Percentiles rank a stretch among this genome's conserved stretches.
Evolutionary conservation across 805 yeast species (phyloP).

Genomic region (Dipodascopsis tothii): DNA sequence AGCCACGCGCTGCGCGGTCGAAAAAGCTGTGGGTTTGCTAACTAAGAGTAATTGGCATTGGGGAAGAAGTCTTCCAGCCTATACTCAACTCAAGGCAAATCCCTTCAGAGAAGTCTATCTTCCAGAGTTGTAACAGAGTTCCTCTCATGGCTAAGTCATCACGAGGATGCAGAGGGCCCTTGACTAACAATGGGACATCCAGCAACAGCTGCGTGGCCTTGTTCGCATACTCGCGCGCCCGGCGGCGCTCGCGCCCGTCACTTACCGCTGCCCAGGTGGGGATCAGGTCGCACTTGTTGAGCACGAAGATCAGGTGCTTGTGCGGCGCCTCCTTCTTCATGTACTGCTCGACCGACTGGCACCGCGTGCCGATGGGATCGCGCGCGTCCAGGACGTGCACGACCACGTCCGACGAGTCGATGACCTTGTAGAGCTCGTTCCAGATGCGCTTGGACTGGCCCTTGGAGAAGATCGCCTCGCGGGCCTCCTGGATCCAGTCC

Average conservation of each 20-base stretch:
- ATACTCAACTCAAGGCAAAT: conserved; percentile 80
- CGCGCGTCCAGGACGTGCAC: conserved; percentile 95
- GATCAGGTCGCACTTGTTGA: conserved; percentile 95
- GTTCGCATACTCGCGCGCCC: no score
- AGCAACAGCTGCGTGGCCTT: not conserved
- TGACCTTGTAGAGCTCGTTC: conserved; percentile 95
- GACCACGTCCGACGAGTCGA: conserved; percentile 95
- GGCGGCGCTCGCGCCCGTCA: conserved; percentile 35
- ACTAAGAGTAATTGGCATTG: conserved; percentile 60
- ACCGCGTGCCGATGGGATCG: conserved; percentile 94
- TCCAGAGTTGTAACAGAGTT: conserved; percentile 98
- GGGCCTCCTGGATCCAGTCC: conserved; percentile 83
- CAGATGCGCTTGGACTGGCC: conserved; percentile 98
- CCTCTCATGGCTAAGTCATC: conserved; percentile 39
- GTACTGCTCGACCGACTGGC: conserved; percentile 86
- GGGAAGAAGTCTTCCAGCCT: conserved; percentile 26
- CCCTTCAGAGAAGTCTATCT: conserved; percentile 47
- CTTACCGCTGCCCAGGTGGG: conserved; percentile 99
- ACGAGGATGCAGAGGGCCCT: conserved; percentile 28
- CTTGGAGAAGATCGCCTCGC: conserved; percentile 89
- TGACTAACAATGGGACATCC: conserved; percentile 61
- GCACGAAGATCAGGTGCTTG: conserved; percentile 86
- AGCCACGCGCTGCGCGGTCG: no score
- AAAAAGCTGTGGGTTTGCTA: conserved; percentile 65
- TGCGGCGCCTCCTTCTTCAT: conserved; percentile 92